Base-by-base conservation (phyloP, 2,329 filamentous ascomycete genomes). In the Colletotrichum musicola region DNA sequence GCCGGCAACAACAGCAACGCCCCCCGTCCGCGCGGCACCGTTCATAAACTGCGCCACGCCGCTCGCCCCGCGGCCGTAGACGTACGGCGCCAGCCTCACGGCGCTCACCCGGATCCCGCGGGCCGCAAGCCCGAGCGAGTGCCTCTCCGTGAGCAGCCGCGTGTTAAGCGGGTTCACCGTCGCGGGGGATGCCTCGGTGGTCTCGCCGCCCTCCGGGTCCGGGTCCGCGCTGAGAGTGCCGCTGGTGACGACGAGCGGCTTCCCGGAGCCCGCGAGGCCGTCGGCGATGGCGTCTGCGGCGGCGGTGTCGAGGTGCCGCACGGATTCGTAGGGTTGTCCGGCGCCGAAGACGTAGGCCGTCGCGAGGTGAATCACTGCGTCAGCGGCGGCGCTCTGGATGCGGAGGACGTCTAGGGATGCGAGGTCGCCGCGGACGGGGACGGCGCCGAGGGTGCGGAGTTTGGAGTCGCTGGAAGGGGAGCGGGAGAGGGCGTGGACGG, bases 281-380 rank as follows among this genome's bases (percentile, higher is more conserved):
- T 74, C 73, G 9, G 72, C 77, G 14, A 84, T 75, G n/a, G 81
- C 78, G 51, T 78, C 74, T 6, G 82, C 71, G 5, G 79, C 80
- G 0, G 75, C 77, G 5, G 72, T 74, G 62, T 83, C 81, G 38
- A 75, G 75, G 35, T 68, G 62, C 4, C 62, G 25, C 16, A 76
- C 55, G 5, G 74, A 71, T 4, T 75, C 59, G 13, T 75, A 71
- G 30, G 74, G 76, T 3, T 74, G 72, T 9, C 30, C 30, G 59
- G 77, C 78, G 42, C 72, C 68, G 71, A 75, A 74, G 50, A 75
- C 71, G 56, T 78, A 76, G 18, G 78, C 71, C 60, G 77, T 75
- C 4, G 80, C 83, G 6, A 85, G 76, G 68, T 82, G 81, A 4
- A 85, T 72, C 6, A 85, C 80, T n/a, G 77, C 73, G 62, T 85